Percentiles rank a stretch among this genome's conserved stretches.
phyloP scores from a whole-genome alignment of 75 land plant genomes.

The Picea glauca region DNA sequence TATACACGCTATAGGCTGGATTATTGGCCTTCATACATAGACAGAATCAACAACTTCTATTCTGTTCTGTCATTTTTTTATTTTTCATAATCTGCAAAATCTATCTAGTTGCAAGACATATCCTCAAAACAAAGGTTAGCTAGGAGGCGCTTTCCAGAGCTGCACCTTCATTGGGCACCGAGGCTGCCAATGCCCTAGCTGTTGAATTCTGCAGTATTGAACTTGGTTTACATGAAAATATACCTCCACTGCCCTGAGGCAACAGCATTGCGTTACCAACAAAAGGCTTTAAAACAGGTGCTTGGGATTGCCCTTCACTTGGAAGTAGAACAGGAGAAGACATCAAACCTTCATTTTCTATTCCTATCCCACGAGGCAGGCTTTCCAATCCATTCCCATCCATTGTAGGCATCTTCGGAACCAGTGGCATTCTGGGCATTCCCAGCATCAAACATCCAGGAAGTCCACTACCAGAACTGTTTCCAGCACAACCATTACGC shows the following conservation, averaged over 20 bases:
- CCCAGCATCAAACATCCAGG: constrained; percentile 92
- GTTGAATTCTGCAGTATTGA: constrained; percentile 54
- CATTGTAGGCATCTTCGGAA: constrained; percentile 45
- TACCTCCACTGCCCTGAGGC: constrained; percentile 66
- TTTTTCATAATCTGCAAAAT: too few relatives aligned
- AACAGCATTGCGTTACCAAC: constrained; percentile 41
- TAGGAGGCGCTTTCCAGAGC: background rate
- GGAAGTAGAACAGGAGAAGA: constrained; percentile 7
- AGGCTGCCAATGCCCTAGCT: constrained; percentile 6
- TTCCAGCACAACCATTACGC: constrained; percentile 55
- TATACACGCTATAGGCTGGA: too few relatives aligned
- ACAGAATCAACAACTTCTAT: too few relatives aligned
- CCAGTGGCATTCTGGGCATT: constrained; percentile 58
- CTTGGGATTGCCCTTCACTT: constrained; percentile 21
- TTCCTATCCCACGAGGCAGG: constrained; percentile 34
- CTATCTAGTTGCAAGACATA: too few relatives aligned
- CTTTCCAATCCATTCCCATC: constrained; percentile 62
- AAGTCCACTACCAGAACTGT: constrained; percentile 23
- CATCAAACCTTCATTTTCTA: constrained; percentile 18
- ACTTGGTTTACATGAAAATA: constrained; percentile 49
- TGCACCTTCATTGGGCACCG: background rate
- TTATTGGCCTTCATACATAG: too few relatives aligned
- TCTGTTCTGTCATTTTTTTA: too few relatives aligned
- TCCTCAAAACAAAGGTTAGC: too few relatives aligned
- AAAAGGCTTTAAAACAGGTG: constrained; percentile 21